These are phyloP conservation scores for Calocybe gambosa DNA, from an alignment of 1,284 basidiomycete genomes.

Conservation along the genomic window DNA sequence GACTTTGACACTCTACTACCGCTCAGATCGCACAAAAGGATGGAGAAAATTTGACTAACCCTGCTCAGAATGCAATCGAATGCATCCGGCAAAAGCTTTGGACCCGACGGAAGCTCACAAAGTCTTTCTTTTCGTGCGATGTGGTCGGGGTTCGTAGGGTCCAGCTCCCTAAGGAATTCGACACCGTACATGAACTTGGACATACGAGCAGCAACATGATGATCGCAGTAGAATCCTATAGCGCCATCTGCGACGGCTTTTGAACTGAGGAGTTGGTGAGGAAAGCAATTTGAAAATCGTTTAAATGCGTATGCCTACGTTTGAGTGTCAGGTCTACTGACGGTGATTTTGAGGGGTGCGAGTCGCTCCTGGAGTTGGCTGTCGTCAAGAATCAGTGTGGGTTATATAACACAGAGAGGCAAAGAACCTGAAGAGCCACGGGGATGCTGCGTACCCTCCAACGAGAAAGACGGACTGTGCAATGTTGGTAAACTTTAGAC, in stretches of 20 bases:
- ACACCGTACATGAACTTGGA: constrained; percentile 77
- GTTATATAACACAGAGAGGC: background rate
- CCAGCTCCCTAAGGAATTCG: constrained; percentile 65
- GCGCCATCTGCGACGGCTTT: constrained; percentile 79
- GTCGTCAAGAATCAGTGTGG: background rate
- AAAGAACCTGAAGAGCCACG: constrained; percentile 57
- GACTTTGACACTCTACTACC: constrained; percentile 54
- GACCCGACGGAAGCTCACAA: constrained; percentile 70
- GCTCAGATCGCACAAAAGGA: constrained; percentile 4
- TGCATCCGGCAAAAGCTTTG: constrained; percentile 65
- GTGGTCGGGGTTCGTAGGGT: constrained; percentile 61
- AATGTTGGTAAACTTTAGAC: background rate
- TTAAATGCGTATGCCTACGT: constrained; percentile 39
- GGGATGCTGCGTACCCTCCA: constrained; percentile 74
- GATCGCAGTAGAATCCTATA: constrained; percentile 76
- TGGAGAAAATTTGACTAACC: constrained; percentile 30
- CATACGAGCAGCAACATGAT: constrained; percentile 71
- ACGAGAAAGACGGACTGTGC: constrained; percentile 66
- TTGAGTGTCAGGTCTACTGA: constrained; percentile 70
- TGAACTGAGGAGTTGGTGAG: constrained; percentile 38
- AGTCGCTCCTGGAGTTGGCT: constrained; percentile 65
- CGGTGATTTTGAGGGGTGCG: constrained; percentile 44
- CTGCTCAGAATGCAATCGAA: constrained; percentile 72
- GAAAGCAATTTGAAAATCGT: background rate
- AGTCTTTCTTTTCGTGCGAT: constrained; percentile 54